These are phyloP conservation scores for Ilyonectria destructans DNA, from an alignment of 2,329 filamentous ascomycete species.

Conservation along the genomic window DNA sequence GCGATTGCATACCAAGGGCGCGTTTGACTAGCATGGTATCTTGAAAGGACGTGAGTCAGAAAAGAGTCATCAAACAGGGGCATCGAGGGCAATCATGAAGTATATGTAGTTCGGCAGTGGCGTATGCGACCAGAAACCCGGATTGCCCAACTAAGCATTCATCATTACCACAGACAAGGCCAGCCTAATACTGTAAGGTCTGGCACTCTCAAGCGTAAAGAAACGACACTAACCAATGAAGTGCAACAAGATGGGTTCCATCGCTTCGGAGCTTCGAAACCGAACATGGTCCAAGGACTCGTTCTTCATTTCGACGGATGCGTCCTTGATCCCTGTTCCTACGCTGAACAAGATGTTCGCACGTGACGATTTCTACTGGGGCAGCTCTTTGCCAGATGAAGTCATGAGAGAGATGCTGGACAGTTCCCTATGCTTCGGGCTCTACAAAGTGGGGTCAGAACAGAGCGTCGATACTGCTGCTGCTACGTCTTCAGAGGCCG, in stretches of 20 bases:
- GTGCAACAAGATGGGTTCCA: slow-evolving; percentile 13
- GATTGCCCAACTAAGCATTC: not conserved
- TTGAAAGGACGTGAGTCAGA: not conserved
- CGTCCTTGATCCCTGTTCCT: slow-evolving; percentile 19
- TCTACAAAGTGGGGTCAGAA: slow-evolving; percentile 59
- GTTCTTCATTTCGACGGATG: slow-evolving; percentile 27
- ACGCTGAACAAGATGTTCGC: slow-evolving; percentile 66
- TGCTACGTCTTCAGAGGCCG: not conserved
- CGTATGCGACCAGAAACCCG: not conserved
- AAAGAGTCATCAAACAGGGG: not conserved
- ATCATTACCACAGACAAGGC: no score
- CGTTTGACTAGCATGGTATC: not conserved
- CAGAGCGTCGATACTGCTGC: not conserved
- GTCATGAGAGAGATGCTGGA: slow-evolving; percentile 63
- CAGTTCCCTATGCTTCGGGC: slow-evolving; percentile 70
- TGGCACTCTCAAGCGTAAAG: not conserved
- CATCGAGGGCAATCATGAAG: not conserved
- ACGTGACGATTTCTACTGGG: slow-evolving; percentile 71
- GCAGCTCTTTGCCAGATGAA: slow-evolving; percentile 61
- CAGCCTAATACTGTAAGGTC: not conserved
- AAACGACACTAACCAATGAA: not conserved
- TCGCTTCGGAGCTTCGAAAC: slow-evolving; percentile 21
- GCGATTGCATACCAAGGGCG: not conserved
- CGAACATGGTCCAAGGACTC: slow-evolving; percentile 23
- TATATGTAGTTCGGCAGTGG: not conserved